These are phyloP conservation scores for Talaromyces nanjingensis DNA, from an alignment of 495 filamentous ascomycete species.

Conservation along the genomic window DNA sequence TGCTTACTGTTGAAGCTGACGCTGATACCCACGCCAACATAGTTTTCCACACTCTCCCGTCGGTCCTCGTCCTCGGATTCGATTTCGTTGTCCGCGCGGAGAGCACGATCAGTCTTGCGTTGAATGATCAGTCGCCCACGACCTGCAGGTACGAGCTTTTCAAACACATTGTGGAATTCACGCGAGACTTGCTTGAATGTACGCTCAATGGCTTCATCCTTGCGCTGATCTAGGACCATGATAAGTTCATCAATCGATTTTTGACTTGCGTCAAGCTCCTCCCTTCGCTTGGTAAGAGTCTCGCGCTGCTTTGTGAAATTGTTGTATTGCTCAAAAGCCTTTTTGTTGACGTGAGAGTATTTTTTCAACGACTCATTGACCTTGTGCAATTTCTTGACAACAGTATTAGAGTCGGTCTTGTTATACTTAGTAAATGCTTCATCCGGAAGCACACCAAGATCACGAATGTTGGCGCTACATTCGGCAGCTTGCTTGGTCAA, in stretches of 20 bases:
- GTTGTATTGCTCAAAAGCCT: conserved; percentile 98
- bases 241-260: conserved; percentile 86
- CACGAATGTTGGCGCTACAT: conserved; percentile 78
- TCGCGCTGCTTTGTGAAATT: conserved; percentile 91
- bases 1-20: conserved; percentile 98
- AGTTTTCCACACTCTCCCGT: conserved; percentile 80
- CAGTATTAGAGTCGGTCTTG: conserved; percentile 66
- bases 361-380: conserved; percentile 93
- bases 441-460: conserved; percentile 88
- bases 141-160: conserved; percentile 89
- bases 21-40: conserved; percentile 94
- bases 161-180: conserved; percentile 88
- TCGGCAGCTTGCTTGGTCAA: conserved; percentile 70
- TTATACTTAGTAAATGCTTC: conserved; percentile 91
- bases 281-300: conserved; percentile 67
- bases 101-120: conserved; percentile 69
- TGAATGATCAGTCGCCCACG: conserved; percentile 90
- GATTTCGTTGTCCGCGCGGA: conserved; percentile 56
- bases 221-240: conserved; percentile 83
- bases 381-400: conserved; percentile 82
- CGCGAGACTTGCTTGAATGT: conserved; percentile 96
- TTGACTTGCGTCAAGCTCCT: conserved; percentile 78
- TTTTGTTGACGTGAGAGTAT: conserved; percentile 97
- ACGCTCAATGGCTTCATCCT: conserved; percentile 87
- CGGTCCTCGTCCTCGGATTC: conserved; percentile 55